These are phyloP conservation scores for Trichoderma hamatum DNA, from an alignment of 2,329 filamentous ascomycete species.

Conservation along the genomic window DNA sequence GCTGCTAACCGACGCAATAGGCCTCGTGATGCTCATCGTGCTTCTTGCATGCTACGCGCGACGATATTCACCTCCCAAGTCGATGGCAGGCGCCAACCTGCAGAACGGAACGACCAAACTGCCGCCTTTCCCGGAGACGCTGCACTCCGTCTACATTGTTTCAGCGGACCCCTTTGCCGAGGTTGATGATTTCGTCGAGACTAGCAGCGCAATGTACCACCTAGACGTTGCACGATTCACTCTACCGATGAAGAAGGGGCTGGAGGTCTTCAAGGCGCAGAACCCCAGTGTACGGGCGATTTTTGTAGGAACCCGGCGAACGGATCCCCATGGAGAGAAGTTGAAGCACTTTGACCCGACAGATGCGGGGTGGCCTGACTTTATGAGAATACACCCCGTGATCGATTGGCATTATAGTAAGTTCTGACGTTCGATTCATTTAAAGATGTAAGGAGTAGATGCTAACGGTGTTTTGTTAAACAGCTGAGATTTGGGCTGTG, in stretches of 20 bases:
- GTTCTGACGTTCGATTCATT: not conserved
- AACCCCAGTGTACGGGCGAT: conserved; percentile 64
- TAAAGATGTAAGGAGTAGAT: not conserved
- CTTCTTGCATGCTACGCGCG: conserved; percentile 69
- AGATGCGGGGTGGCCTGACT: conserved; percentile 85
- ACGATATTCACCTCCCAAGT: conserved; percentile 35
- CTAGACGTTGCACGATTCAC: conserved; percentile 75
- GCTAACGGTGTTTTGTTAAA: not conserved
- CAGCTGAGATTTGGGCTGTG: conserved; percentile 84
- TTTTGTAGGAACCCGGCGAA: conserved; percentile 71
- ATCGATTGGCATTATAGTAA: conserved; percentile 91
- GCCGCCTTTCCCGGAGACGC: conserved; percentile 44
- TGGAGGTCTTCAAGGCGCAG: conserved; percentile 74
- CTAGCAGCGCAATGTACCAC: conserved; percentile 68
- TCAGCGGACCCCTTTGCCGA: conserved; percentile 81
- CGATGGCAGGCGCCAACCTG: conserved; percentile 32
- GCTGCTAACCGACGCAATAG: not conserved
- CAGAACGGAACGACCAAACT: not conserved
- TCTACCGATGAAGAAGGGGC: conserved; percentile 78
- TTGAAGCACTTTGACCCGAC: conserved; percentile 85
- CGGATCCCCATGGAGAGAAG: conserved; percentile 83
- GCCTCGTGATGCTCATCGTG: conserved; percentile 81
- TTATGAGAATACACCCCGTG: conserved; percentile 92
- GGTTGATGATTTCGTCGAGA: conserved; percentile 80
- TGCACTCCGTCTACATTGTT: conserved; percentile 89